A percentile compares a stretch with the other conserved stretches of the same genome.
Evolutionary conservation across 2,329 filamentous ascomycete species (phyloP).

Genomic region (Fusarium longipes): DNA sequence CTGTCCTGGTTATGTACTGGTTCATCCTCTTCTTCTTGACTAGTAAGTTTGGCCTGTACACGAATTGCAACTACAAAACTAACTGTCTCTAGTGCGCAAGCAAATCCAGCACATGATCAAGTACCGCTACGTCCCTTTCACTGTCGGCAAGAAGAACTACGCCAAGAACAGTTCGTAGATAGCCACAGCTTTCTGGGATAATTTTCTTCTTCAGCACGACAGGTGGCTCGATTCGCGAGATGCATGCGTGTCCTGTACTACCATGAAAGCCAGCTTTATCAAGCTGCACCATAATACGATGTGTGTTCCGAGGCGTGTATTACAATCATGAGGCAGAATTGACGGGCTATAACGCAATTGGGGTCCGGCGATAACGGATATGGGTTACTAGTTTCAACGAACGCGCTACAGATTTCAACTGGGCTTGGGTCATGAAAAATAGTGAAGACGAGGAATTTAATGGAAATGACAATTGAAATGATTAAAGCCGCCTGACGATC

Average conservation of each 20-base stretch:
- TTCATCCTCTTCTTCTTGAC: constrained; percentile 95
- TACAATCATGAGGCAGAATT: constrained; percentile 39
- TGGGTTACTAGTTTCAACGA: constrained; percentile 25
- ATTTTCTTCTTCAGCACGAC: constrained; percentile 40
- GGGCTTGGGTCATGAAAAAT: constrained; percentile 31
- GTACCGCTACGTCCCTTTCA: constrained; percentile 97
- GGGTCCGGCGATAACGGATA: constrained; percentile 34
- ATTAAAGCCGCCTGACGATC: neutral
- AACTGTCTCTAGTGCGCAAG: constrained; percentile 78
- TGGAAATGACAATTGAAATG: constrained; percentile 41
- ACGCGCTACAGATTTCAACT: constrained; percentile 42
- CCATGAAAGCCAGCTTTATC: constrained; percentile 40
- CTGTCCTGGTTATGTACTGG: constrained; percentile 98
- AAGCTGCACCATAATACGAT: constrained; percentile 44
- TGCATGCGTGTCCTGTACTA: constrained; percentile 44
- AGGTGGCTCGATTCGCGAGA: constrained; percentile 17
- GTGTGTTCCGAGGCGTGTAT: constrained; percentile 38
- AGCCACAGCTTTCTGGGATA: constrained; percentile 4
- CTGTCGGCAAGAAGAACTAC: constrained; percentile 88
- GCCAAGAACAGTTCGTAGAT: constrained; percentile 67
- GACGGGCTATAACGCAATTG: constrained; percentile 27
- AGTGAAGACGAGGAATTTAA: constrained; percentile 43
- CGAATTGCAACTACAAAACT: neutral
- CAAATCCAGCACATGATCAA: constrained; percentile 99
- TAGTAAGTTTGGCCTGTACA: constrained; percentile 70